phyloP scores from a whole-genome alignment of 495 filamentous ascomycete species.

The Aspergillus funiculosus region DNA sequence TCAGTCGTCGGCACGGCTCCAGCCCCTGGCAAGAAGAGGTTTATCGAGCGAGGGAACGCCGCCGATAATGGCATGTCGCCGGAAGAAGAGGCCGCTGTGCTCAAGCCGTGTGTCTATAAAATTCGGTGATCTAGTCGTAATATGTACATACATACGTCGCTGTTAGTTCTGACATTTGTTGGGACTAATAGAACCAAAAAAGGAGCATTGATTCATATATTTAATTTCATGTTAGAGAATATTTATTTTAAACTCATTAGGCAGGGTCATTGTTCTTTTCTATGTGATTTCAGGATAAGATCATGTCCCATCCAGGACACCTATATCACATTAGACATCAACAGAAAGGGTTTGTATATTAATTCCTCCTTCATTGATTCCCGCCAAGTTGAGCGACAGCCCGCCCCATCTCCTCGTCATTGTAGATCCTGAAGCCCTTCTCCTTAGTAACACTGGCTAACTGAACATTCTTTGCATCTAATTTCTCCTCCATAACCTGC shows the following conservation, averaged over 20 bases:
- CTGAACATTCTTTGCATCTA: slow-evolving; percentile 97
- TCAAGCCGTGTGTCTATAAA: slow-evolving; percentile 98
- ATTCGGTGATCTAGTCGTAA: slow-evolving; percentile 51
- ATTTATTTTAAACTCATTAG: slow-evolving; percentile 14
- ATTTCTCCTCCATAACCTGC: slow-evolving; percentile 99
- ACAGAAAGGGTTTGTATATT: slow-evolving; percentile 5
- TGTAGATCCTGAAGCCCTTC: slow-evolving; percentile 95
- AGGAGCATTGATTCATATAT: not conserved
- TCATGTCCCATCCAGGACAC: slow-evolving; percentile 12
- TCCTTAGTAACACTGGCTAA: slow-evolving; percentile 96
- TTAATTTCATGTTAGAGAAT: not conserved
- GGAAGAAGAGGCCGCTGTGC: slow-evolving; percentile 57
- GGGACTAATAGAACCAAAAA: slow-evolving; percentile 1
- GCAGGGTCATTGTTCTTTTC: slow-evolving; percentile 27
- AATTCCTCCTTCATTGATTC: slow-evolving; percentile 35
- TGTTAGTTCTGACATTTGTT: not conserved
- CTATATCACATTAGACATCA: slow-evolving; percentile 11
- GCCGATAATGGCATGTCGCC: slow-evolving; percentile 46
- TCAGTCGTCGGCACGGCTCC: slow-evolving; percentile 33
- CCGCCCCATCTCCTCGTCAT: slow-evolving; percentile 88
- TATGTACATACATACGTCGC: not conserved
- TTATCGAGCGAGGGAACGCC: slow-evolving; percentile 50
- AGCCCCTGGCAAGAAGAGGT: slow-evolving; percentile 50
- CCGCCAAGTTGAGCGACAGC: slow-evolving; percentile 69
- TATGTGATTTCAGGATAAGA: slow-evolving; percentile 24